Base-by-base conservation (phyloP, 495 filamentous ascomycete species). In the Aspergillus biplanus region DNA sequence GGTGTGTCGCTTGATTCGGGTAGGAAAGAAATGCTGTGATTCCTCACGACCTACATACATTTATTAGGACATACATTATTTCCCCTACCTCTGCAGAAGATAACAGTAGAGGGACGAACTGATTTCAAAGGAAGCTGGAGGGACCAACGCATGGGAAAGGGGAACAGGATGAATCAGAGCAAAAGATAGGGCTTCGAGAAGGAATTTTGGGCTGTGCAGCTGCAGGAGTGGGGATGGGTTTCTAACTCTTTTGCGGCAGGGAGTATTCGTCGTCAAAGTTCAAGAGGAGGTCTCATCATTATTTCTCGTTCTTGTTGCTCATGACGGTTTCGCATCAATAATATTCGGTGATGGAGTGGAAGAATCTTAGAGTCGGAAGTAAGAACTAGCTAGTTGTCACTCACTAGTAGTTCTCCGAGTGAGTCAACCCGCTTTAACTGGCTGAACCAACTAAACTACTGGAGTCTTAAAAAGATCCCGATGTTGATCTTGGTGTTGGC, bases 181-280 rank as follows among this genome's bases (percentile, higher is more conserved):
- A 31, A 50, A 9, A 18, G 47, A 50, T 21, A 18, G 47, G 61
- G 56, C 63, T 71, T 71, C 68, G 65, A 71, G 68, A 71, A 71
- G 65, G 64, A 71, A 27, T 53, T 59, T 61, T 66, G 65, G 68
- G 65, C 62, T 70, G 65, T 70, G 65, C 68, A 63, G 63, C 59
- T 70, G 68, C 68, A 67, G 62, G 55, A 65, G 68, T 65, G 65
- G 65, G 60, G 58, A 50, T 50, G 47, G 39, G 39, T 3, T 44
- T 44, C 5, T 44, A n/a, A 44, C 12, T 27, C 21, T 27, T 27
- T 27, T 27, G 21, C 21, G 21, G 21, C 21, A 27, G 21, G 21
- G 21, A 27, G 21, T 27, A 27, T 27, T 27, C 21, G 21, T 27
- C 1, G 21, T 27, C 21, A 27, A 27, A 27, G 21, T 27, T 27